A percentile compares a stretch with the other conserved stretches of the same genome.
Conservation (phyloP, 2,329 filamentous ascomycete species). For the Pseudocercospora musae region DNA sequence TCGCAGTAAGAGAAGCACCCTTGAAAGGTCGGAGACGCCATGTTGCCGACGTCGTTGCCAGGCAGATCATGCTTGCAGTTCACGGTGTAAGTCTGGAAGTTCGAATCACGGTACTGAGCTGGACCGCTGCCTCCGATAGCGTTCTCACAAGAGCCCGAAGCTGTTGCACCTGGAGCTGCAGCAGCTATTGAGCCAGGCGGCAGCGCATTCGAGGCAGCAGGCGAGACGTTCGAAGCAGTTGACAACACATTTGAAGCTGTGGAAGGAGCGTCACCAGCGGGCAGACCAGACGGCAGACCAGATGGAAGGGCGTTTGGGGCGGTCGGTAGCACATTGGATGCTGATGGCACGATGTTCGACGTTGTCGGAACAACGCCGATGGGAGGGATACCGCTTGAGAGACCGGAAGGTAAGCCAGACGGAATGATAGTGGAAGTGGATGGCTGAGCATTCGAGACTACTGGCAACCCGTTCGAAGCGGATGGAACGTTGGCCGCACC, state of each 20-base stretch:
- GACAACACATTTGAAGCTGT: too few species aligned
- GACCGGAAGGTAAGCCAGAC: background rate
- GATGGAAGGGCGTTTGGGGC: background rate
- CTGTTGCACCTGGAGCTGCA: background rate
- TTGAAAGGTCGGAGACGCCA: constrained; percentile 1
- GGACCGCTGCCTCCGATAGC: background rate
- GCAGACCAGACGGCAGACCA: background rate
- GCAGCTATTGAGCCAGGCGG: background rate
- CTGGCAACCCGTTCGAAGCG: too few species aligned
- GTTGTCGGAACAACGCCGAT: too few species aligned
- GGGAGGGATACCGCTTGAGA: too few species aligned
- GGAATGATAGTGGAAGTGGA: background rate
- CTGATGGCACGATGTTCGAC: background rate
- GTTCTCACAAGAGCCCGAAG: background rate
- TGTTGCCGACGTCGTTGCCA: constrained; percentile 5
- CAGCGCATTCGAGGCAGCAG: background rate
- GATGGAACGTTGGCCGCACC: too few species aligned
- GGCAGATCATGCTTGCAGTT: constrained; percentile 9
- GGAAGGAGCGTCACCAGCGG: background rate
- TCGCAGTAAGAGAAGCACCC: constrained; percentile 19
- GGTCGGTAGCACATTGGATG: background rate
- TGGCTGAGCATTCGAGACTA: background rate
- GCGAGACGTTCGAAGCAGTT: background rate
- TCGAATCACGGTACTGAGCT: constrained; percentile 7
- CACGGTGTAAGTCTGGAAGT: constrained; percentile 3